Base-by-base conservation (phyloP, 345 rosid genomes). In the Brassica nigra region DNA sequence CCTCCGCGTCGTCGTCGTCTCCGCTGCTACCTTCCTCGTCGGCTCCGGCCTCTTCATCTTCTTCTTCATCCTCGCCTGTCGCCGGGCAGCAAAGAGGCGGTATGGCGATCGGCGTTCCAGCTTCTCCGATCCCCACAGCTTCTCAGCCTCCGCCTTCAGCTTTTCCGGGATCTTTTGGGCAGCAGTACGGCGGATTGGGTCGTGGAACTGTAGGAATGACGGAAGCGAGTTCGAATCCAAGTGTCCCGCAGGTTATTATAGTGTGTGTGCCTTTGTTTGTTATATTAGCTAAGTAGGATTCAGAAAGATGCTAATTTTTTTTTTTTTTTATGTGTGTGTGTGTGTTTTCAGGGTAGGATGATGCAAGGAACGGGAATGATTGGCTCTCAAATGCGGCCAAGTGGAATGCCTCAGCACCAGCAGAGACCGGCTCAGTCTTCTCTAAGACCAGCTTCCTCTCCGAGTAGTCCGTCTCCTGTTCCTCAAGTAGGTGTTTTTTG, bases 341-440 rank as follows among this genome's bases (percentile, higher is more conserved):
- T 39, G 47, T 39, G 10, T 9, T 10, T 62, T 80, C 57, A 92
- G 97, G 88, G 52, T 68, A 89, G 94, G 78, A 68, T 83, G 37
- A 81, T 86, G 89, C 95, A 78, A 59, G 91, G 91, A 55, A 79
- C 87, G 36, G 95, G 96, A 73, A 87, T 85, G 88, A 86, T 87
- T 81, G 87, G 87, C 75, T 83, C 94, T 15, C 89, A 86, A 79
- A 77, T 91, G 84, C 85, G 96, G 57, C 90, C 95, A 7, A 85
- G 86, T 85, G 95, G 90, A 54, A 81, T 90, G 81, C 47, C 89
- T 82, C 93, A 84, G 74, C 98, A 89, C 81, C 97, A 86, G 74
- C 92, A 82, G 84, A 94, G 96, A 70, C 89, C 98, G n/a, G 55
- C 80, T 75, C 98, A 83, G 47, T 77, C 98, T 55, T 70, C 92